Evolutionary conservation across 768 basidiomycete genomes (phyloP).

Genomic region (Leccinellum rugosiceps): DNA sequence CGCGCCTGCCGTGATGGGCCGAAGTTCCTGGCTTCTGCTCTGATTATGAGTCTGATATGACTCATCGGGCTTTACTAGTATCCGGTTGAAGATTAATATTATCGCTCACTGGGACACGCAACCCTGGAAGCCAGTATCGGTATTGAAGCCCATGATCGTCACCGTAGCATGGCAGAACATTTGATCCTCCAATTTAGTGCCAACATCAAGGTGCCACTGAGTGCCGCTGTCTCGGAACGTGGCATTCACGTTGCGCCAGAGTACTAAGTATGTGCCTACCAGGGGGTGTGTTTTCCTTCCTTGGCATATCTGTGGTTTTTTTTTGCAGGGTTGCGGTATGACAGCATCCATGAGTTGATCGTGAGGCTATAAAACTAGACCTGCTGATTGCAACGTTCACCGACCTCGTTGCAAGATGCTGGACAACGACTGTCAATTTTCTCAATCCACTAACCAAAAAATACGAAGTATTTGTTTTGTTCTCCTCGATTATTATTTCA

Average conservation of each 20-base stretch:
- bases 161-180: not conserved
- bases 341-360: not conserved
- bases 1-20: constrained; percentile 77
- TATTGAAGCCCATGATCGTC: not conserved
- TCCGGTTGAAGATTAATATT: constrained; percentile 78
- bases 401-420: not conserved
- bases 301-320: not conserved
- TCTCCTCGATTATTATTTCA: not conserved
- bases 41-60: too few relatives aligned
- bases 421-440: constrained; percentile 7
- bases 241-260: not conserved
- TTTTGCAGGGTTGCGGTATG: not conserved
- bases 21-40: constrained; percentile 56
- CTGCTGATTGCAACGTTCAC: not conserved
- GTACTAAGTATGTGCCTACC: not conserved
- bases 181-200: not conserved
- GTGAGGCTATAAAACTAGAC: constrained; percentile 1
- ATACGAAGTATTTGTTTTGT: constrained; percentile 8
- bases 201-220: not conserved
- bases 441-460: constrained; percentile 6
- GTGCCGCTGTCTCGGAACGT: not conserved
- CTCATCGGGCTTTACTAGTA: constrained; percentile 71
- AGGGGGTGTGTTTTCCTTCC: not conserved
- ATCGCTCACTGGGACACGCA: constrained; percentile 90
- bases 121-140: constrained; percentile 39